Percentiles rank a stretch among this genome's conserved stretches.
Conservation (phyloP, 2,329 filamentous ascomycete species). For the Blastomyces gilchristii region DNA sequence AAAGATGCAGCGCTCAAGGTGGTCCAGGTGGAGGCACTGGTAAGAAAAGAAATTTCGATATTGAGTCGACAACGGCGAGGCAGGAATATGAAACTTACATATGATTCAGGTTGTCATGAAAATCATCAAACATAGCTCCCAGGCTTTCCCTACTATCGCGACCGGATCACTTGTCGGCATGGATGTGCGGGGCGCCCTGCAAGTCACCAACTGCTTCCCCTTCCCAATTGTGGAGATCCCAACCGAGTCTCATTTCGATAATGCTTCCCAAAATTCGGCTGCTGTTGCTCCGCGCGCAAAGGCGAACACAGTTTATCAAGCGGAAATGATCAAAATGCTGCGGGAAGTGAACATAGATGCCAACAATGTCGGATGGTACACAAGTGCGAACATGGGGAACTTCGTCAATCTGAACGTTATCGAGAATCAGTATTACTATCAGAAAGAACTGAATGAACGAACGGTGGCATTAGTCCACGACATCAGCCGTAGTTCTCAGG, state of each 20-base stretch:
- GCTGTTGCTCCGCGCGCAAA: slow-evolving; percentile 87
- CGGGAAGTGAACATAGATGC: slow-evolving; percentile 97
- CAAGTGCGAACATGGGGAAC: slow-evolving; percentile 96
- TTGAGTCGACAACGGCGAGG: slow-evolving; percentile 12
- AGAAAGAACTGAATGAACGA: slow-evolving; percentile 78
- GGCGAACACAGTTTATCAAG: slow-evolving; percentile 77
- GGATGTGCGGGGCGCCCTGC: slow-evolving; percentile 69
- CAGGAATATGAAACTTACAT: slow-evolving; percentile 14
- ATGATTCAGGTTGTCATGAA: slow-evolving; percentile 76
- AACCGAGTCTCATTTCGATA: slow-evolving; percentile 61
- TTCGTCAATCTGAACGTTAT: slow-evolving; percentile 91
- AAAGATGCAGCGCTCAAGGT: slow-evolving; percentile 68
- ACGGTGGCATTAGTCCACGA: slow-evolving; percentile 89
- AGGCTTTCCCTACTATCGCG: slow-evolving; percentile 75
- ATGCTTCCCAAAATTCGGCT: slow-evolving; percentile 59
- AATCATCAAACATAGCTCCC: slow-evolving; percentile 90
- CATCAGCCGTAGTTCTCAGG: slow-evolving; percentile 87
- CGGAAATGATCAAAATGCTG: slow-evolving; percentile 93
- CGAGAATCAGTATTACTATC: slow-evolving; percentile 96
- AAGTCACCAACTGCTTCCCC: slow-evolving; percentile 90
- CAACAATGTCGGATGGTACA: slow-evolving; percentile 98
- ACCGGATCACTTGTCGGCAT: slow-evolving; percentile 89
- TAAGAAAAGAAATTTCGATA: slow-evolving; percentile 37
- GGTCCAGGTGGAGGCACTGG: slow-evolving; percentile 90
- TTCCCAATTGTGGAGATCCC: slow-evolving; percentile 75